These are phyloP conservation scores for Monosporascus ibericus DNA, from an alignment of 2,329 filamentous ascomycete genomes.

Conservation along the genomic window DNA sequence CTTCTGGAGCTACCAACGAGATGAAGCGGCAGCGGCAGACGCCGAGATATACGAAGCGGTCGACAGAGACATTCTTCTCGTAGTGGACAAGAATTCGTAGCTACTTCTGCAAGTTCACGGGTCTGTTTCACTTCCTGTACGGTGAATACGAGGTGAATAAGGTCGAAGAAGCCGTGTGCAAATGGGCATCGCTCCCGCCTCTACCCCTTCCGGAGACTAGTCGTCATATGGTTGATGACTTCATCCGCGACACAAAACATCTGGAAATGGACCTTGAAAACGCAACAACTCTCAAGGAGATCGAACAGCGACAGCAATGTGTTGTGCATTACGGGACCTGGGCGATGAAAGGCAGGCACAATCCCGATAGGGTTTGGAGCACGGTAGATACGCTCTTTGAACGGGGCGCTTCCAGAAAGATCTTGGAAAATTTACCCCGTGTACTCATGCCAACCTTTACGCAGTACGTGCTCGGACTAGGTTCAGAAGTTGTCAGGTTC, in stretches of 20 bases:
- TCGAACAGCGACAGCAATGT: slow-evolving; percentile 3
- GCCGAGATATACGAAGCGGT: slow-evolving; percentile 1
- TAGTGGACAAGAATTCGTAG: slow-evolving; percentile 3
- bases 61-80: slow-evolving; percentile 3
- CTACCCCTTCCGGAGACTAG: slow-evolving; percentile 2
- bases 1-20: slow-evolving; percentile 7
- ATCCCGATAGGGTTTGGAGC: not conserved
- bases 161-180: slow-evolving; percentile 3
- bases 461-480: slow-evolving; percentile 1
- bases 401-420: not conserved
- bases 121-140: slow-evolving; percentile 1
- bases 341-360: slow-evolving; percentile 2
- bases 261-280: slow-evolving; percentile 4
- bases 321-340: slow-evolving; percentile 4
- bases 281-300: slow-evolving; percentile 1
- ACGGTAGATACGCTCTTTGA: not conserved
- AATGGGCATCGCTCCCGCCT: slow-evolving; percentile 5
- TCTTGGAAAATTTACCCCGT: not conserved
- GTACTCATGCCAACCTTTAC: slow-evolving; percentile 1
- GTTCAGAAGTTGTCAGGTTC: slow-evolving; percentile 3
- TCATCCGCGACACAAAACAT: slow-evolving; percentile 4
- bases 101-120: slow-evolving; percentile 2
- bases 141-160: not conserved
- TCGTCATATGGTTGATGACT: slow-evolving; percentile 4
- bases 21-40: slow-evolving; percentile 1